Evolutionary conservation across 352 stramenopile genomes (phyloP).

Genomic region (Phytophthora litchii): DNA sequence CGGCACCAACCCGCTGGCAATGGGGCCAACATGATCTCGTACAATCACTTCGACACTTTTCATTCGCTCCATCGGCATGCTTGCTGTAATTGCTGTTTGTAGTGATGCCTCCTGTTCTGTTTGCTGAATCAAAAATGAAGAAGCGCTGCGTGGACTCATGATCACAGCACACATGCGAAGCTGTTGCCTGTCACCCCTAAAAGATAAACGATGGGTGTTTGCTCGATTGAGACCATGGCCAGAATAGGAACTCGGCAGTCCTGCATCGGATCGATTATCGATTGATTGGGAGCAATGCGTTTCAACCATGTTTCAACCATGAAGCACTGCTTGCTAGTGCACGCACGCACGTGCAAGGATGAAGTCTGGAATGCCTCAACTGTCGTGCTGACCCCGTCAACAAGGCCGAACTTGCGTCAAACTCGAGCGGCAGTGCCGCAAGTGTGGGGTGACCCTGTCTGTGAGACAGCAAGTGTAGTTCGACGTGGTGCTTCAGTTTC

Average conservation of each 20-base stretch:
- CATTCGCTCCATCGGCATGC: slow-evolving; percentile 37
- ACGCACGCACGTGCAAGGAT: slow-evolving; percentile 7
- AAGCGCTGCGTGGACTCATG: background rate
- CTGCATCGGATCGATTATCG: background rate
- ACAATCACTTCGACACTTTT: slow-evolving; percentile 50
- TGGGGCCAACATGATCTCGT: slow-evolving; percentile 31
- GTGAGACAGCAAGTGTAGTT: slow-evolving; percentile 23
- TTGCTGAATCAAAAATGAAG: slow-evolving; percentile 24
- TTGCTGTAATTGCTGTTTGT: slow-evolving; percentile 16
- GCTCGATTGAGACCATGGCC: slow-evolving; percentile 10
- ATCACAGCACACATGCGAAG: slow-evolving; percentile 22
- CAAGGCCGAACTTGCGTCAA: background rate
- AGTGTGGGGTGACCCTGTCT: slow-evolving; percentile 9
- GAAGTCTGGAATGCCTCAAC: background rate
- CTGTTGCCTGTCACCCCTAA: slow-evolving; percentile 4
- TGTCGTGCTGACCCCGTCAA: slow-evolving; percentile 6
- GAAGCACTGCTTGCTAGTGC: background rate
- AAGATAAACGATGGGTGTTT: slow-evolving; percentile 23
- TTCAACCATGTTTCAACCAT: slow-evolving; percentile 2
- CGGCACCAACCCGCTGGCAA: slow-evolving; percentile 43
- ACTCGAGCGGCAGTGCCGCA: background rate
- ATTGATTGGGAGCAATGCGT: slow-evolving; percentile 6
- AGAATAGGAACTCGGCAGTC: slow-evolving; percentile 18
- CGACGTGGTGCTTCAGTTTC: slow-evolving; percentile 7
- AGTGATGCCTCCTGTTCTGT: slow-evolving; percentile 12